Evolutionary conservation across 1,284 basidiomycete species (phyloP).

Genomic region (Jaminaea rosea): DNA sequence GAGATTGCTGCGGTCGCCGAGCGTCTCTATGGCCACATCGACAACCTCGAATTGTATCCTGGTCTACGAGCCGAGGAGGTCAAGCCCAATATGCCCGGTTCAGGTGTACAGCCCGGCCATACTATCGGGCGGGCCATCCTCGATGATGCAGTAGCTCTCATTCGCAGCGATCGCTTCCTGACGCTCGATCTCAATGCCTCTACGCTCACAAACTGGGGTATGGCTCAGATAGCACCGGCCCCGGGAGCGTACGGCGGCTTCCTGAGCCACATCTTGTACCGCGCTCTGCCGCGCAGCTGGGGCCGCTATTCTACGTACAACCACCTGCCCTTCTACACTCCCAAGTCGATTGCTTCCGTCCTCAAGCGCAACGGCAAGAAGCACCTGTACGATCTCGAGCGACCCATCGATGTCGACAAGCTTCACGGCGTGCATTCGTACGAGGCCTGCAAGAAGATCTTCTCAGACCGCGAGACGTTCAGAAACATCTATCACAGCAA

Average conservation of each 20-base stretch:
- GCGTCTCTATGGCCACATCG: slow-evolving; percentile 54
- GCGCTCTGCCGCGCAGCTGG: slow-evolving; percentile 56
- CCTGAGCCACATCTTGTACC: slow-evolving; percentile 56
- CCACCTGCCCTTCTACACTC: slow-evolving; percentile 77
- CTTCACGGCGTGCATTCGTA: slow-evolving; percentile 53
- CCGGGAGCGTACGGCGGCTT: slow-evolving; percentile 50
- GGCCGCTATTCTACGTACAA: slow-evolving; percentile 57
- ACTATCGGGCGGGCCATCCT: slow-evolving; percentile 79
- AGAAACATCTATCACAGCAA: slow-evolving; percentile 11
- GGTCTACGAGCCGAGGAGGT: slow-evolving; percentile 56
- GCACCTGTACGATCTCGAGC: slow-evolving; percentile 51
- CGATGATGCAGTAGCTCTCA: slow-evolving; percentile 74
- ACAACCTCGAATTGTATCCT: slow-evolving; percentile 68
- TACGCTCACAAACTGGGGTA: slow-evolving; percentile 58
- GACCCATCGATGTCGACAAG: slow-evolving; percentile 29
- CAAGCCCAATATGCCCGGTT: slow-evolving; percentile 66
- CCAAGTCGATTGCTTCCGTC: slow-evolving; percentile 49
- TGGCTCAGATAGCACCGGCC: slow-evolving; percentile 16
- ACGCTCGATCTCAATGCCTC: slow-evolving; percentile 69
- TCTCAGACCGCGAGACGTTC: slow-evolving; percentile 37
- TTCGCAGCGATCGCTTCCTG: slow-evolving; percentile 71
- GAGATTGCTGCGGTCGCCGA: slow-evolving; percentile 66
- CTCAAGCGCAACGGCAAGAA: slow-evolving; percentile 57
- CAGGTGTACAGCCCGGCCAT: slow-evolving; percentile 67
- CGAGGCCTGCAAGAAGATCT: slow-evolving; percentile 9